Evolutionary conservation across 2,329 filamentous ascomycete genomes (phyloP).

Genomic region (Aspergillus ruber): DNA sequence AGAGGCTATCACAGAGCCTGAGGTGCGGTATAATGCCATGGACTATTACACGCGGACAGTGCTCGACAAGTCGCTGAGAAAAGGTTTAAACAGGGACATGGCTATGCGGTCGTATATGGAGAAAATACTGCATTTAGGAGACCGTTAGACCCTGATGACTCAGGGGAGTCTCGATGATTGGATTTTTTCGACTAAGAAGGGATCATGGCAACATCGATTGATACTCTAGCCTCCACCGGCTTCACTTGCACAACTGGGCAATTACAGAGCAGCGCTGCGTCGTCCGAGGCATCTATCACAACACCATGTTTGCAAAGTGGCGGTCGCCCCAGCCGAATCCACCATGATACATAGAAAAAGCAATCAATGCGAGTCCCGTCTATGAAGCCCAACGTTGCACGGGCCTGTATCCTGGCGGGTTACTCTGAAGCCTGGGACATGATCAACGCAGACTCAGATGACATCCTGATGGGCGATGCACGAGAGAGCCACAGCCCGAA

Average conservation of each 20-base stretch:
- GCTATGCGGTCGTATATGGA: conserved; percentile 4
- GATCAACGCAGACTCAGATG: not conserved
- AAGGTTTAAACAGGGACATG: conserved; percentile 11
- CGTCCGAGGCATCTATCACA: conserved; percentile 16
- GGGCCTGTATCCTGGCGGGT: not conserved
- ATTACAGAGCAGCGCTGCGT: conserved; percentile 5
- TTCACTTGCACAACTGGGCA: not conserved
- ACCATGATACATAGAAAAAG: too few relatives aligned
- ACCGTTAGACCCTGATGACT: too few relatives aligned
- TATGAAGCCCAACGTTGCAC: not conserved
- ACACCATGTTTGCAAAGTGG: conserved; percentile 16
- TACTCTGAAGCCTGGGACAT: not conserved
- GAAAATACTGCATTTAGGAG: too few relatives aligned
- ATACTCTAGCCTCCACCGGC: not conserved
- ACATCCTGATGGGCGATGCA: not conserved
- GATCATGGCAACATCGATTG: conserved; percentile 4
- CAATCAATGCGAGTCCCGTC: not conserved
- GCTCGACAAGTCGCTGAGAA: not conserved
- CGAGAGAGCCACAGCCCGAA: not conserved
- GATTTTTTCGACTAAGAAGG: too few relatives aligned
- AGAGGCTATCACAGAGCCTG: conserved; percentile 7
- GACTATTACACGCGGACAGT: conserved; percentile 9
- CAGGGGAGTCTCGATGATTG: too few relatives aligned
- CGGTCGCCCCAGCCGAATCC: conserved; percentile 8
- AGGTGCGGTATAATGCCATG: conserved; percentile 9